A percentile compares a stretch with the other conserved stretches of the same genome.
These are phyloP conservation scores for Pyrenula aspistea DNA, from an alignment of 495 filamentous ascomycete genomes.

Conservation along the genomic window DNA sequence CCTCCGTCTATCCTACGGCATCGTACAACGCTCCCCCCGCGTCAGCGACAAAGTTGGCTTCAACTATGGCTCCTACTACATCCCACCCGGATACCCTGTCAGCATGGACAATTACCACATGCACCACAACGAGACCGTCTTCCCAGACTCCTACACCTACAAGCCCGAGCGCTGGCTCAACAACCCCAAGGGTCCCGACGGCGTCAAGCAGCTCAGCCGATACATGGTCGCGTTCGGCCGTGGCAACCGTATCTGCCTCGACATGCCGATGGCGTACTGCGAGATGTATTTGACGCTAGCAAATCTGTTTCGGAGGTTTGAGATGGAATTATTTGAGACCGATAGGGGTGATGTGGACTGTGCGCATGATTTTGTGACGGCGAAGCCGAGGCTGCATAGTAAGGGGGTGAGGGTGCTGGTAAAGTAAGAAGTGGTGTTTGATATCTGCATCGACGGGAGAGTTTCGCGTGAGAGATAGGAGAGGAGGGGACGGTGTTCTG, in stretches of 20 bases:
- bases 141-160: constrained; percentile 27
- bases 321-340: constrained; percentile 25
- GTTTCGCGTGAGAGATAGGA: too few relatives aligned
- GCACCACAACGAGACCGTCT: constrained; percentile 27
- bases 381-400: constrained; percentile 15
- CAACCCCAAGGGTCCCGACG: constrained; percentile 10
- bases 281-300: constrained; percentile 33
- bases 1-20: constrained; percentile 16
- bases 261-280: constrained; percentile 36
- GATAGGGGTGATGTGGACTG: constrained; percentile 20
- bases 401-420: constrained; percentile 20
- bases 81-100: constrained; percentile 29
- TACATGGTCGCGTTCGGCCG: constrained; percentile 36
- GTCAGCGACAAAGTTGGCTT: constrained; percentile 22
- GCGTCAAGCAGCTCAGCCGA: constrained; percentile 24
- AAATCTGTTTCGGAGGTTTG: constrained; percentile 27
- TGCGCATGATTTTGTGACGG: constrained; percentile 24
- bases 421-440: background rate
- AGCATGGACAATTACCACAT: constrained; percentile 28
- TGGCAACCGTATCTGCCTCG: constrained; percentile 36
- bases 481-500: too few relatives aligned
- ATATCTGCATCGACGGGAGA: too few relatives aligned
- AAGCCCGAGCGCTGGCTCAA: constrained; percentile 31
- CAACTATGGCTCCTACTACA: constrained; percentile 27
- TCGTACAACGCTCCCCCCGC: constrained; percentile 21